Base-by-base conservation (phyloP, 2,329 filamentous ascomycete genomes). In the Alternaria rosae region DNA sequence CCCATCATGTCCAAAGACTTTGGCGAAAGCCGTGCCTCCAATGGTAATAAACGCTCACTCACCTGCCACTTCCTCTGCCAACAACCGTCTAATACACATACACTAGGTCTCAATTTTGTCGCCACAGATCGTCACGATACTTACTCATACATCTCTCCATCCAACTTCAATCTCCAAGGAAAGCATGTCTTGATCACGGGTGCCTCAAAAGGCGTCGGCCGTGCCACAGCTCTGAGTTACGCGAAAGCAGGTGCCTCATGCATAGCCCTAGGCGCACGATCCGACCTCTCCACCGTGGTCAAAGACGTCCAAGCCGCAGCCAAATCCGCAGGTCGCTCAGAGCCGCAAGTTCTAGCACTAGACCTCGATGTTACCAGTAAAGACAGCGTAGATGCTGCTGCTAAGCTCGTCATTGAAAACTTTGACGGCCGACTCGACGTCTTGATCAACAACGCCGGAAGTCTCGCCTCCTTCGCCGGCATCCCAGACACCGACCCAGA, bases 211-310 rank as follows among this genome's bases (percentile, higher is more conserved):
- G 86, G 86, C 5, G 81, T 88, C 25, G 87, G 88, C 9, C 78
- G 77, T 8, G 81, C 82, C 9, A 85, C 83, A 5, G 86, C 86
- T 1, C 68, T 85, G 17, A 83, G 84, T 12, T 89, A 83, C 67
- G 87, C 86, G 23, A 77, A 78, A 68, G 86, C 87, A 4, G 86
- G 87, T 6, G 84, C 83, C 44, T 82, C 83, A 0, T 71, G 77
- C 17, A 87, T 90, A 56, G 84, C 82, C 10, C 78, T 89, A 17
- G 83, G 78, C 3, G 87, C 86, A 0, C 84, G 87, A 20, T 85
- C 69, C 4, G 30, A 66, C 5, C 76, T 86, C 12, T 68, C 76
- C 2, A 71, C 76, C 0, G 68, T 83, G 0, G 72, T 71, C 17
- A 43, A 62, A 10, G 77, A 79, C 4, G 68, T 86, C 5, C 67